Percentiles rank a stretch among this genome's conserved stretches.
Evolutionary conservation across 139 green algal genomes (phyloP).

Genomic region (Chlamydomonas schloesseri): DNA sequence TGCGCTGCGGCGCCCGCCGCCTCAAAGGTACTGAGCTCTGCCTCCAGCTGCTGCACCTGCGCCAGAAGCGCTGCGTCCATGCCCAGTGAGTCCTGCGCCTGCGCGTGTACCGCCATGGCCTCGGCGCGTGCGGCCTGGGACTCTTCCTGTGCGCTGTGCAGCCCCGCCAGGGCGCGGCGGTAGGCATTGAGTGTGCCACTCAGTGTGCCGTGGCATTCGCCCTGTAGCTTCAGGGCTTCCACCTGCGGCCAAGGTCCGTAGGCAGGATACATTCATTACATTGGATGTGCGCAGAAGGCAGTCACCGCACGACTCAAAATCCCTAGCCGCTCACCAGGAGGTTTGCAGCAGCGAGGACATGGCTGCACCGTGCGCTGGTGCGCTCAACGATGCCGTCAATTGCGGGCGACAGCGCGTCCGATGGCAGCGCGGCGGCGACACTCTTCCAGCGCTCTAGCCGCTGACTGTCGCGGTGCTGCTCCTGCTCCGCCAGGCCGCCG

Average conservation of each 20-base stretch:
- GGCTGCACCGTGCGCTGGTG: not conserved
- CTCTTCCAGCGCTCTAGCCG: not conserved
- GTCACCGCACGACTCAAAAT: not conserved
- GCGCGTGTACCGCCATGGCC: not conserved
- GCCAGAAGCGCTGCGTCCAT: not conserved
- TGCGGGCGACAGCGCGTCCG: not conserved
- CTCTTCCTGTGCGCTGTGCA: not conserved
- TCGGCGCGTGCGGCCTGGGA: not conserved
- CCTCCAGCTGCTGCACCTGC: not conserved
- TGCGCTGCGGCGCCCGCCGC: constrained; percentile 5
- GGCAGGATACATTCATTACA: too few species aligned
- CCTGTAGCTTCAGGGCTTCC: not conserved
- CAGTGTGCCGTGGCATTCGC: not conserved
- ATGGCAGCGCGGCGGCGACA: not conserved
- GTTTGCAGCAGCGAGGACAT: not conserved
- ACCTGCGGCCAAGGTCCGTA: not conserved
- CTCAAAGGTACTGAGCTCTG: not conserved
- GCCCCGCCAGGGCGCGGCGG: not conserved
- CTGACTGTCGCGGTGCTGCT: not conserved
- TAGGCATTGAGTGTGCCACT: not conserved
- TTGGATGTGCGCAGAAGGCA: not conserved
- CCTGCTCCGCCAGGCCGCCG: not conserved
- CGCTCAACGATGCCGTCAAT: not conserved
- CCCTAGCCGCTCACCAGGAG: not conserved
- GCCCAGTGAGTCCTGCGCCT: not conserved